These are phyloP conservation scores for Sporothrix brasiliensis DNA, from an alignment of 2,329 filamentous ascomycete genomes.

Conservation along the genomic window DNA sequence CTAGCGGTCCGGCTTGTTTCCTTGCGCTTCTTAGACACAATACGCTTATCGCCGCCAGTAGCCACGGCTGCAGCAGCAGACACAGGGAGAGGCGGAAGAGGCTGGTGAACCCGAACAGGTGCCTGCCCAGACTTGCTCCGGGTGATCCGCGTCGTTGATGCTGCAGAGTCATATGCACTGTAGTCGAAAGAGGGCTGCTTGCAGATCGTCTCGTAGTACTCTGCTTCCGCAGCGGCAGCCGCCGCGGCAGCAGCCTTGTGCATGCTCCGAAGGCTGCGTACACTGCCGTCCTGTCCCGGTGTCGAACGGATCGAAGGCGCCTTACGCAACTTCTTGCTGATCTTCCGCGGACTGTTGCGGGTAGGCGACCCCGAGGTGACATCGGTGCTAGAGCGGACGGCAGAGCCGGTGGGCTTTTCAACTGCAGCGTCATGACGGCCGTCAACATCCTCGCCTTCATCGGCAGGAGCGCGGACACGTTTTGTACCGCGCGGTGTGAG, in stretches of 20 bases:
- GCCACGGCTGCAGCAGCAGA: background rate
- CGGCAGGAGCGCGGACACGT: slow-evolving; percentile 47
- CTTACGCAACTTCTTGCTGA: slow-evolving; percentile 59
- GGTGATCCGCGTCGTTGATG: slow-evolving; percentile 2
- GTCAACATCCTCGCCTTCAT: slow-evolving; percentile 23
- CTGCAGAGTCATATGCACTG: background rate
- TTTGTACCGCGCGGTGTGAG: slow-evolving; percentile 50
- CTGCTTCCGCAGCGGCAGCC: slow-evolving; percentile 4
- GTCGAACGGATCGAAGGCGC: slow-evolving; percentile 39
- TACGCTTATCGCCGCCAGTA: background rate
- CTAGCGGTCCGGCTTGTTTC: background rate
- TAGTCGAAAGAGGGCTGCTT: background rate
- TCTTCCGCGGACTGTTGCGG: slow-evolving; percentile 40
- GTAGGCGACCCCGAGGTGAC: slow-evolving; percentile 32
- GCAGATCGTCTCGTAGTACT: background rate
- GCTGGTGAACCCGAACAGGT: slow-evolving; percentile 29
- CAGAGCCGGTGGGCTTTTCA: background rate
- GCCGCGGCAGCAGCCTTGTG: slow-evolving; percentile 15
- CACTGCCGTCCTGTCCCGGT: slow-evolving; percentile 17
- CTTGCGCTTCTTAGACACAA: slow-evolving; percentile 28
- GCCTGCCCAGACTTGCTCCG: slow-evolving; percentile 1
- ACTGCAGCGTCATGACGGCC: background rate
- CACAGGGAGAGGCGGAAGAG: slow-evolving; percentile 20
- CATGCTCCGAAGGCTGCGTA: slow-evolving; percentile 21
- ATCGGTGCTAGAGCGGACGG: background rate